Evolutionary conservation across 83 land plant species (phyloP), one percentile per base, ranked within the genome.

Genomic region (Thuja plicata): DNA sequence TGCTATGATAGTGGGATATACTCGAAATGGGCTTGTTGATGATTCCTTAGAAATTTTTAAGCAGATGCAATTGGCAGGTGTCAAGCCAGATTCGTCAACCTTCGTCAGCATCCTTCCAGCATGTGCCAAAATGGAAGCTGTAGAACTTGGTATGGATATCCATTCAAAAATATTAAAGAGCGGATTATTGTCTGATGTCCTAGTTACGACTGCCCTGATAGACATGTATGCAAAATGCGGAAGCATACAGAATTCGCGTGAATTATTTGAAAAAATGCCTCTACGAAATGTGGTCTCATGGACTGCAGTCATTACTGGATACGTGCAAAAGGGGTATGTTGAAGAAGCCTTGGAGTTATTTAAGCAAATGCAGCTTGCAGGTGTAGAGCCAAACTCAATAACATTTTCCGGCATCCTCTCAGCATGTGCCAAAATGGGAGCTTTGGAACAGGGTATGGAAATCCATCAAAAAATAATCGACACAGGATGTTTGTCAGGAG

Each of bases 231-330:
- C 94, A 6, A 94, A 91, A 70, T 93, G 93, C 54, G 37, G 91
- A 3, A 86, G 89, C 38, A 1, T 88, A 17, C 24, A 43, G 19
- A 92, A 92, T 19, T 90, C 93, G 91, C 79, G 48, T 5, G 57
- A 48, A 43, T 92, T 93, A 16, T 95, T 94, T 80, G 87, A 92
- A 30, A 91, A 89, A 34, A 84, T 88, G 89, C 87, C 50, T 50
- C 55, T 60, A 5, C 46, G 71, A 74, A 94, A 94, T 81, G 81
- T 93, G 11, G 92, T 89, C 13, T 89, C 90, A n/a, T 92, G 93
- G 84, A 95, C 92, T 91, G 95, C 96, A 30, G 55, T 94, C 5
- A 57, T 95, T 41, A 76, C 95, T 3, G 96, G 96, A 27, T 83
- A 92, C 2, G 86, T 92, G 0, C 87, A 93, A 15, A 92, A 89